Evolutionary conservation across 2,329 filamentous ascomycete genomes (phyloP).

Genomic region (Aspergillus hiratsukae): DNA sequence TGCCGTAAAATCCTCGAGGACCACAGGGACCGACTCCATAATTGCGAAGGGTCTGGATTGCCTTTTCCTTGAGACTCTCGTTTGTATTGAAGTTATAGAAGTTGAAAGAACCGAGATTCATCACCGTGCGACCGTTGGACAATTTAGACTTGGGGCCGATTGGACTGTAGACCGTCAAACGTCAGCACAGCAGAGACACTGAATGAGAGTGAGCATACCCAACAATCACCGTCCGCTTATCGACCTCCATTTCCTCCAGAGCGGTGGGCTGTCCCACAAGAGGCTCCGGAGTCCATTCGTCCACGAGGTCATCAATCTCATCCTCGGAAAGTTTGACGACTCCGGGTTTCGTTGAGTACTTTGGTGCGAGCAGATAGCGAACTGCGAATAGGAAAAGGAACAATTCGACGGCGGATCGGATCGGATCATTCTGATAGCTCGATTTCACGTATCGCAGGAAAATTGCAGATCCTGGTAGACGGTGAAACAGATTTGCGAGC

Average conservation of each 20-base stretch:
- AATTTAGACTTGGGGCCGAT: conserved; percentile 89
- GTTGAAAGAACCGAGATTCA: conserved; percentile 91
- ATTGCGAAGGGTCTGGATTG: conserved; percentile 85
- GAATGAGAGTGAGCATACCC: conserved; percentile 56
- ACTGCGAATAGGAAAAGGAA: conserved; percentile 94
- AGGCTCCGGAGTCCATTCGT: conserved; percentile 94
- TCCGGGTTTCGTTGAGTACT: conserved; percentile 89
- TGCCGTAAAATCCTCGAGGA: conserved; percentile 96
- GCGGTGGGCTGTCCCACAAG: conserved; percentile 69
- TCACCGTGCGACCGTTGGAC: conserved; percentile 81
- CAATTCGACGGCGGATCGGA: conserved; percentile 88
- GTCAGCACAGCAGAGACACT: background rate
- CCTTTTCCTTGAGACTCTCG: conserved; percentile 89
- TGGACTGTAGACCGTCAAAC: conserved; percentile 51
- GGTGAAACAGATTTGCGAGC: conserved; percentile 68
- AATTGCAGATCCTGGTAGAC: conserved; percentile 89
- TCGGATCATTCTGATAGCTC: conserved; percentile 94
- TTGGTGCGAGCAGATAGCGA: conserved; percentile 83
- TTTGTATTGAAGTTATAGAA: conserved; percentile 97
- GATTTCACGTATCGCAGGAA: conserved; percentile 92
- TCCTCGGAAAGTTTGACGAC: conserved; percentile 87
- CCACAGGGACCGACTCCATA: conserved; percentile 97
- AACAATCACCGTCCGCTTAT: conserved; percentile 80
- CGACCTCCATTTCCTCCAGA: conserved; percentile 75
- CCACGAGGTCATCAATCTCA: conserved; percentile 95